A percentile compares a stretch with the other conserved stretches of the same genome.
phyloP scores from a whole-genome alignment of 441 rosid genomes.

The Populus hybrid region DNA sequence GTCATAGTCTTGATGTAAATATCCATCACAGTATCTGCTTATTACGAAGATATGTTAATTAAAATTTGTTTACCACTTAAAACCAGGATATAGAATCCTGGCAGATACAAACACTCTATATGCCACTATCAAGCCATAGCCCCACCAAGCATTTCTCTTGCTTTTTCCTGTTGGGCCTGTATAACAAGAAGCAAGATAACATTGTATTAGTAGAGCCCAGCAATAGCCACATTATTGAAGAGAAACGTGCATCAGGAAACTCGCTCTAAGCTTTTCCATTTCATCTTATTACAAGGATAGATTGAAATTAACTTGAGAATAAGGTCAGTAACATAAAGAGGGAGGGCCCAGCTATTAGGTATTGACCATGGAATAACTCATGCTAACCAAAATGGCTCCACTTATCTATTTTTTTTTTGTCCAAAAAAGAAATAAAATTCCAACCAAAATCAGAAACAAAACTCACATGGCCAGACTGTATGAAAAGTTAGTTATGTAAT shows the following conservation, averaged over 20 bases:
- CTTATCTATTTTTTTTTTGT: not conserved
- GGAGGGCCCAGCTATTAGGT: not conserved
- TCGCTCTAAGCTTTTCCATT: not conserved
- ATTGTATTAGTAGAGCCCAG: slow-evolving; percentile 9
- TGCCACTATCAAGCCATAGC: slow-evolving; percentile 14
- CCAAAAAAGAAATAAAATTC: not conserved
- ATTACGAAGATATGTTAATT: slow-evolving; percentile 22
- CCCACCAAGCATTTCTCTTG: slow-evolving; percentile 80
- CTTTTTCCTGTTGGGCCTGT: slow-evolving; percentile 76
- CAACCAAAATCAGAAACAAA: not conserved
- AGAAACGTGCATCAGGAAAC: not conserved
- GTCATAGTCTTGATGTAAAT: slow-evolving; percentile 77
- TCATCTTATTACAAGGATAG: not conserved
- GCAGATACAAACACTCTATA: slow-evolving; percentile 5
- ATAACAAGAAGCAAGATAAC: slow-evolving; percentile 23
- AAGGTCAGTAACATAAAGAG: not conserved
- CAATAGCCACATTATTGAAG: not conserved
- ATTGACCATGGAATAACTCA: not conserved
- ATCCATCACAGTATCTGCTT: slow-evolving; percentile 75
- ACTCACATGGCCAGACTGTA: not conserved
- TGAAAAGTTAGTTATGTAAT: not conserved
- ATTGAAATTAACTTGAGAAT: not conserved
- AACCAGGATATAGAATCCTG: slow-evolving; percentile 3
- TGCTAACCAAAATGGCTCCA: not conserved
- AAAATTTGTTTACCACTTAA: slow-evolving; percentile 12